Percentiles rank a stretch among this genome's conserved stretches.
phyloP scores from a whole-genome alignment of 495 filamentous ascomycete species.

The Penicillium flavigenum region DNA sequence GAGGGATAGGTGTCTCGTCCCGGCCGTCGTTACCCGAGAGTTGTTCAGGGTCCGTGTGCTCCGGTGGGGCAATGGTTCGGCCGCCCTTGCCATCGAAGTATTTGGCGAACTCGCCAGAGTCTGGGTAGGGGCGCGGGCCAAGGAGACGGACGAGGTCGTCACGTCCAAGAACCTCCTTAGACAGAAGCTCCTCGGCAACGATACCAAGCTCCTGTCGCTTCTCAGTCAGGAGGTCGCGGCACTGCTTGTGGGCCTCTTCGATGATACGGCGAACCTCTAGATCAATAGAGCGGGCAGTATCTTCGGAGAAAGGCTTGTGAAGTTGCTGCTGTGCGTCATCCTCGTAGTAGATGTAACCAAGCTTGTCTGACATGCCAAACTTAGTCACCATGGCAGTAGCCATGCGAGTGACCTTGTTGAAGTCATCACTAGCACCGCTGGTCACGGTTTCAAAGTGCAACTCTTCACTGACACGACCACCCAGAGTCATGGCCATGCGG shows the following conservation, averaged over 20 bases:
- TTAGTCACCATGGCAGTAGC: slow-evolving; percentile 96
- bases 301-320: slow-evolving; percentile 93
- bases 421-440: slow-evolving; percentile 90
- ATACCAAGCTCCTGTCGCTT: slow-evolving; percentile 87
- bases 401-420: slow-evolving; percentile 97
- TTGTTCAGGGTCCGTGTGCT: slow-evolving; percentile 39
- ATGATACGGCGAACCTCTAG: slow-evolving; percentile 85
- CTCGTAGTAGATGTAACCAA: slow-evolving; percentile 88
- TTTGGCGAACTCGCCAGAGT: slow-evolving; percentile 85
- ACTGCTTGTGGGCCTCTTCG: slow-evolving; percentile 87
- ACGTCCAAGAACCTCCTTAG: slow-evolving; percentile 83
- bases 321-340: slow-evolving; percentile 74
- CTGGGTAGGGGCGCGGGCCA: slow-evolving; percentile 76
- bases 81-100: slow-evolving; percentile 68
- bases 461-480: slow-evolving; percentile 91
- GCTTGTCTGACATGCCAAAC: slow-evolving; percentile 94
- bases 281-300: slow-evolving; percentile 89
- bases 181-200: slow-evolving; percentile 88
- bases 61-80: slow-evolving; percentile 56
- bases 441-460: slow-evolving; percentile 95
- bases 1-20: slow-evolving; percentile 44
- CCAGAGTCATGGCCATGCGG: slow-evolving; percentile 99
- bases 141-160: slow-evolving; percentile 90
- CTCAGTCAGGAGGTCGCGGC: slow-evolving; percentile 73
- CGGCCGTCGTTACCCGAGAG: slow-evolving; percentile 44